These are phyloP conservation scores for Schwanniomyces vanrijiae DNA, from an alignment of 805 yeast species.

Conservation along the genomic window DNA sequence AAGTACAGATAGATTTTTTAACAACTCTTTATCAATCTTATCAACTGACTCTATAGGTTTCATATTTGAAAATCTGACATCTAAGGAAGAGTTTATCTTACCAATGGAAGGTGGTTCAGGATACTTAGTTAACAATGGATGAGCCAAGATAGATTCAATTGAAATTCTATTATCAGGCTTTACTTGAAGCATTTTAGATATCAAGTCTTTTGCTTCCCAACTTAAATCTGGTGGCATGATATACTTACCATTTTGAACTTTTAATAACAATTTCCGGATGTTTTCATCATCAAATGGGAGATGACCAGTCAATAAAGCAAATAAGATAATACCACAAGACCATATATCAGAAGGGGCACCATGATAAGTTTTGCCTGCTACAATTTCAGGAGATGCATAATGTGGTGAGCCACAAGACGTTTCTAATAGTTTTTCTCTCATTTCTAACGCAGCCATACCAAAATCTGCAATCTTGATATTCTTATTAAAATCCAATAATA, in stretches of 20 bases:
- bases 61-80: constrained; percentile 21
- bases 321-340: constrained; percentile 84
- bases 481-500: constrained; percentile 62
- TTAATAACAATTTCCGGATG: constrained; percentile 64
- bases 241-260: constrained; percentile 74
- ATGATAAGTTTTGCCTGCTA: constrained; percentile 72
- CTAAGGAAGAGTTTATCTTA: constrained; percentile 11
- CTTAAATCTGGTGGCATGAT: constrained; percentile 69
- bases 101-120: constrained; percentile 40
- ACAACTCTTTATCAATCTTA: constrained; percentile 71
- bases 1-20: constrained; percentile 71
- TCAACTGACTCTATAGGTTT: constrained; percentile 36
- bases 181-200: constrained; percentile 63
- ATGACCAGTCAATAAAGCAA: constrained; percentile 77
- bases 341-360: constrained; percentile 86
- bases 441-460: constrained; percentile 87
- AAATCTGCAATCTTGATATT: constrained; percentile 82
- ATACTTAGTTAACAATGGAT: constrained; percentile 67
- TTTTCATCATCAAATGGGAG: constrained; percentile 83
- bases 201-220: constrained; percentile 64
- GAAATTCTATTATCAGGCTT: constrained; percentile 71
- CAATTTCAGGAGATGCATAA: constrained; percentile 87
- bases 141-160: constrained; percentile 62
- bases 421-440: constrained; percentile 66
- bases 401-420: constrained; percentile 89